Evolutionary conservation across 2,329 filamentous ascomycete genomes (phyloP), one percentile per base, ranked within the genome.

Genomic region (Ilyonectria destructans): DNA sequence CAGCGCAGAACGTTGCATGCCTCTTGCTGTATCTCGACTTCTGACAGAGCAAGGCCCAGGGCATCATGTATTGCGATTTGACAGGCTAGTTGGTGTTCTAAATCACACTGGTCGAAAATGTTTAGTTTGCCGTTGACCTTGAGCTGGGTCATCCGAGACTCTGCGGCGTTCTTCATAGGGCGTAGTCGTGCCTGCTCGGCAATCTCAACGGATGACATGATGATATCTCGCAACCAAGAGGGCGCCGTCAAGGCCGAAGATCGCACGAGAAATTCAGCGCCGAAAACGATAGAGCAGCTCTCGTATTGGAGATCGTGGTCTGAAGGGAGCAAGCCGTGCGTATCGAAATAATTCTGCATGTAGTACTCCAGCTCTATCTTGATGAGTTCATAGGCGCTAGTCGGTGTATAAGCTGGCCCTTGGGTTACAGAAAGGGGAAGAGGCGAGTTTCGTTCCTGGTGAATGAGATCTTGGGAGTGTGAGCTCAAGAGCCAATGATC

Each of bases 351-450:
- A 4, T 70, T 72, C 6, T 75, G 72, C 54, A 76, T 69, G 33
- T 72, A 79, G 10, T 78, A 76, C 8, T 79, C 71, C 0, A 83
- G 58, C 19, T 80, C 80, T 1, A 81, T 62, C 43, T 83, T 82
- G 1, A 83, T 70, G 0, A 80, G 60, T 52, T 83, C 82, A 52
- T 82, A 82, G 0, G 80, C 75, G 5, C 69, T 75, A 52, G 31
- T 63, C 37, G 58, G 74, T 29, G 56, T 72, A 65, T 37, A 70
- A 2, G 68, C 48, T 0, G 75, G 75, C 0, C 69, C 69, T 21
- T 71, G 68, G 51, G 19, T 71, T 31, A 26, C 75, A 40, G 33
- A 63, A 17, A 77, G 77, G 0, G 75, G 75, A 4, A 75, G 67
- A 0, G 75, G 75, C 2, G 58, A 62, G 37, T 23, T 49, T n/a